Base-by-base conservation (phyloP, 1,284 basidiomycete genomes). In the Cerrena zonata region DNA sequence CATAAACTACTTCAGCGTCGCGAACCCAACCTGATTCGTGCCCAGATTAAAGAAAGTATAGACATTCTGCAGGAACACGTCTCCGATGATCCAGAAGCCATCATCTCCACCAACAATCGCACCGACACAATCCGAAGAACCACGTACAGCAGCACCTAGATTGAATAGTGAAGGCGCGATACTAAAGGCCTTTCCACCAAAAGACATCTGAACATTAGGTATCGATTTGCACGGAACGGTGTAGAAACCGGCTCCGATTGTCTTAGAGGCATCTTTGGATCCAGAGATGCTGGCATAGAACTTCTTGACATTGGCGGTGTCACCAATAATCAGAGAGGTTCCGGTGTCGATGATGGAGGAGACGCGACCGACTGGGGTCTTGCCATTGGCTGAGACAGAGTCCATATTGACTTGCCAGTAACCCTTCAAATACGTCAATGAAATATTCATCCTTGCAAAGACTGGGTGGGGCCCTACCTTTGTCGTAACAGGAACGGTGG, bases 281-380 rank as follows among this genome's bases (percentile, higher is more conserved):
- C 72, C 70, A 2, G 62, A 61, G 38, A 78, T 67, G 18, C 56
- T 26, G 12, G 56, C 60, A 62, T 74, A 77, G 55, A 79, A 60
- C n/a, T 58, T 43, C 38, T 59, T 62, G 7, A 78, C 70, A 23
- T 68, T 62, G 30, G 65, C 56, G 7, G 71, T 66, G 24, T 72
- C 71, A 39, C 77, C 78, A 10, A 73, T 64, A 62, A 78, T 71
- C 44, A 74, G 57, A 46, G 76, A 76, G 18, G 74, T 71, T 47
- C 72, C 69, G 12, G 65, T 69, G 56, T 73, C 72, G 49, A 72
- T 61, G 56, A 70, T 68, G n/a, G 24, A 22, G n/a, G 37, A 13
- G 4, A 3, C 22, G 3, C 37, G 47, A 19, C 13, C 15, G 22
- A 56, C 48, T 26, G 59, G 47, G 11, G 49, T 27, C 13, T 59